Evolutionary conservation across 164 flowering plant genomes (phyloP), one percentile per base, ranked within the genome.

Genomic region (Tetracentron sinense): DNA sequence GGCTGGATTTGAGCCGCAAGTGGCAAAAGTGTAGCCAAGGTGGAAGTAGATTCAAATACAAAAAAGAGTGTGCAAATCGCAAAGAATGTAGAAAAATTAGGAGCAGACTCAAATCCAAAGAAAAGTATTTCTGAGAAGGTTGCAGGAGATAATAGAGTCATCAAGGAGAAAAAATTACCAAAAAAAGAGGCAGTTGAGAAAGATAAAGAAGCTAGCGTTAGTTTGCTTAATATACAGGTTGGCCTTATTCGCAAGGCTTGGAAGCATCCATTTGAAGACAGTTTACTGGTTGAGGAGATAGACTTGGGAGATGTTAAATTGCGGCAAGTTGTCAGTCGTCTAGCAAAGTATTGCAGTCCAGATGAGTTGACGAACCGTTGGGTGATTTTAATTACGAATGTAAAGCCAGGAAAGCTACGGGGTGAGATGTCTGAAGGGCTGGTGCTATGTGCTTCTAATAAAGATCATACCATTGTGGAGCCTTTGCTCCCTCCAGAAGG

Each of bases 211-310:
- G 71, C 82, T 46, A 78, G 87, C 60, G 84, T 94, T 46, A 87
- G 88, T 72, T 63, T 86, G 69, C 84, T 94, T 17, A 89, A 94
- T 72, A 79, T 94, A 69, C 92, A 85, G 69, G 91, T 94, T 82
- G 99, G 96, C 38, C 79, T 83, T 12, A 84, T 94, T 75, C 88
- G 82, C 66, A 94, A 89, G 80, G 97, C 96, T 44, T 89, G 89
- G 87, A 91, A 91, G 75, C 99, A 94, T 79, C 99, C 99, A 56
- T 85, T 96, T 68, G 99, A 97, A 51, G 99, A 94, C 73, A 94
- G 97, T 78, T 84, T 94, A 70, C 72, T 94, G 58, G 97, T 94
- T 74, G 99, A 94, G 76, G 99, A 94, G 77, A 94, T 94, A 74
- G 97, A 94, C 72, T 76, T 86, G 69, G 99, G 97, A 53, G 97